Base-by-base conservation (phyloP, 768 basidiomycete genomes). In the Hypholoma fasciculare region DNA sequence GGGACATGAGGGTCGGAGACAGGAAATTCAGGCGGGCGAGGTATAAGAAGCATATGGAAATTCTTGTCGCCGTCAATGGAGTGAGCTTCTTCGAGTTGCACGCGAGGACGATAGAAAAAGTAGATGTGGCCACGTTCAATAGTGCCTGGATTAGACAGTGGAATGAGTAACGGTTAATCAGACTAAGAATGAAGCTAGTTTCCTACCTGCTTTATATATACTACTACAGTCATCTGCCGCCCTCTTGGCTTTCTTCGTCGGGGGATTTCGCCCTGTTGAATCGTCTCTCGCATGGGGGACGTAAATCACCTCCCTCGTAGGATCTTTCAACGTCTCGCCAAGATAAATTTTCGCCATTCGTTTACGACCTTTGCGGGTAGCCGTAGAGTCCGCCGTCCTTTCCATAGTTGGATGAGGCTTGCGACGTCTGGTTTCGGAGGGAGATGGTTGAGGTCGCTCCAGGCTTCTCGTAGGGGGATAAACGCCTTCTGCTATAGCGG, bases 91-190 rank as follows among this genome's bases (percentile, higher is more conserved):
- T 83, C 78, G 14, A 72, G 66, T 62, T 85, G 70, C 17, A 86
- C 83, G 27, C 81, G 78, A 3, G 85, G 85, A 12, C 82, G 80
- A 64, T 84, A 88, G 71, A 86, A 82, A 68, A 87, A 86, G 69
- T 87, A 87, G 46, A 88, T 76, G 59, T 85, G 81, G 7, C 84
- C 84, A 14, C 84, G 71, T 62, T 86, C 82, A 51, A 83, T 83
- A 8, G 79, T 80, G 8, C 82, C 83, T 85, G 19, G 14, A 17
- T 14, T 49, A 23, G 23, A 4, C 23, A 23, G 2, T 23, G 23
- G 23, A 23, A 23, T 23, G 23, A 4, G 9, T 17, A 7, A 16
- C 11, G 44, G 14, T 26, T 34, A 12, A 46, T 13, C 19, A 14
- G 26, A 16, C 23, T 9, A n/a, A 26, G 2, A 3, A 13, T 49